Evolutionary conservation across 768 basidiomycete species (phyloP).

Genomic region (Calvatia gigantea): DNA sequence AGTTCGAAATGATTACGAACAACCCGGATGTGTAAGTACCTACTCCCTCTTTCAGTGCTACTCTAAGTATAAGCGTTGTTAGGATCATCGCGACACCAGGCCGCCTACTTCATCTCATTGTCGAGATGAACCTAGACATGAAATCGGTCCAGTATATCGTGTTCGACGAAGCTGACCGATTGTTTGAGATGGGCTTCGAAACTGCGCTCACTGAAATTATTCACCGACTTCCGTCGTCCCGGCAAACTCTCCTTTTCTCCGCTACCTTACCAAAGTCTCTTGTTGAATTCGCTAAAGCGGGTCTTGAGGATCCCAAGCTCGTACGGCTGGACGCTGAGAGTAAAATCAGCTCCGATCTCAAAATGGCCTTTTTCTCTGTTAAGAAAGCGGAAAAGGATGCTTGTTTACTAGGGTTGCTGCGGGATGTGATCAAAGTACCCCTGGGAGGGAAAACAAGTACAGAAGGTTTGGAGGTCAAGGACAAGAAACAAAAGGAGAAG

Average conservation of each 20-base stretch:
- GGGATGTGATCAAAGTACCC: slow-evolving; percentile 86
- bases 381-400: slow-evolving; percentile 95
- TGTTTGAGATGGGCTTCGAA: slow-evolving; percentile 98
- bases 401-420: slow-evolving; percentile 75
- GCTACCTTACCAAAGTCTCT: slow-evolving; percentile 95
- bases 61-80: slow-evolving; percentile 12
- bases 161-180: slow-evolving; percentile 96
- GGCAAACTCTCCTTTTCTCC: slow-evolving; percentile 94
- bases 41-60: slow-evolving; percentile 9
- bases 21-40: slow-evolving; percentile 90
- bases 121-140: slow-evolving; percentile 95
- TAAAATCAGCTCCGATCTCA: slow-evolving; percentile 91
- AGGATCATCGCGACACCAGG: slow-evolving; percentile 98
- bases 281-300: slow-evolving; percentile 98
- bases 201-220: slow-evolving; percentile 90
- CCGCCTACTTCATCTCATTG: slow-evolving; percentile 90
- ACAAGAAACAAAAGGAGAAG: slow-evolving; percentile 45
- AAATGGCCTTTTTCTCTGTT: slow-evolving; percentile 91
- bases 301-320: slow-evolving; percentile 88
- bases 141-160: slow-evolving; percentile 86
- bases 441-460: slow-evolving; percentile 35
- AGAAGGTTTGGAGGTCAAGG: slow-evolving; percentile 24
- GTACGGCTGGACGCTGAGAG: slow-evolving; percentile 95
- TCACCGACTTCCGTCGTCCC: slow-evolving; percentile 76
- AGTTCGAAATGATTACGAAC: slow-evolving; percentile 91